Evolutionary conservation across 257 asterid species (phyloP), one percentile per base, ranked within the genome.

Genomic region (Nicotiana attenuata): DNA sequence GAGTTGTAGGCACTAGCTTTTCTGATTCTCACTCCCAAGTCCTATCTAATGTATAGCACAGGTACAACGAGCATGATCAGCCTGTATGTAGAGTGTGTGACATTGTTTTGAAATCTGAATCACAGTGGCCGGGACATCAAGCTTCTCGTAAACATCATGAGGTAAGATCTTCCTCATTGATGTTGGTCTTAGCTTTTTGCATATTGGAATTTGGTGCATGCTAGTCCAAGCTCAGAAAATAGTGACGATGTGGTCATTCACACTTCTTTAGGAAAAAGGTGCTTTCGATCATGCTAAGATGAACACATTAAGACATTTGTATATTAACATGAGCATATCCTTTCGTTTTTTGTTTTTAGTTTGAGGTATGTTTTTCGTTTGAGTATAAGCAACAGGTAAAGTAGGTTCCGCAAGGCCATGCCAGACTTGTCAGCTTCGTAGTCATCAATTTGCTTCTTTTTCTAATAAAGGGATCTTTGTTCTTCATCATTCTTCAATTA

Each of bases 61-160:
- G 99, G 94, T 96, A 93, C 60, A 92, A 92, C 82, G 98, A 96
- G 82, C 91, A 90, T 53, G 97, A 92, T 79, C 97, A 92, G 81
- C 92, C 87, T 52, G 85, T 93, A 35, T 96, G 99, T 86, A 90
- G 91, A 89, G 93, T 96, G 85, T 96, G 99, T 88, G 92, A 93
- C 16, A 84, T 91, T 78, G 86, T 87, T 66, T 53, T 96, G 85
- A 96, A 92, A 85, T 93, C 99, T 1, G 97, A 96, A 79, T 87
- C 94, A 29, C 90, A 83, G 66, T 96, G 99, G 99, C 97, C 93
- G 66, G 99, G 94, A 60, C 99, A 96, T 88, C 97, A 92, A 91
- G 93, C 94, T 84, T 96, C 99, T 81, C 96, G 95, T 19, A 96
- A 93, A 82, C 99, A 96, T 87, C 91, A 91, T 13, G 94, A 91